Conservation (phyloP, 192 early-diverging fungal species). For the Podochytrium sp. region DNA sequence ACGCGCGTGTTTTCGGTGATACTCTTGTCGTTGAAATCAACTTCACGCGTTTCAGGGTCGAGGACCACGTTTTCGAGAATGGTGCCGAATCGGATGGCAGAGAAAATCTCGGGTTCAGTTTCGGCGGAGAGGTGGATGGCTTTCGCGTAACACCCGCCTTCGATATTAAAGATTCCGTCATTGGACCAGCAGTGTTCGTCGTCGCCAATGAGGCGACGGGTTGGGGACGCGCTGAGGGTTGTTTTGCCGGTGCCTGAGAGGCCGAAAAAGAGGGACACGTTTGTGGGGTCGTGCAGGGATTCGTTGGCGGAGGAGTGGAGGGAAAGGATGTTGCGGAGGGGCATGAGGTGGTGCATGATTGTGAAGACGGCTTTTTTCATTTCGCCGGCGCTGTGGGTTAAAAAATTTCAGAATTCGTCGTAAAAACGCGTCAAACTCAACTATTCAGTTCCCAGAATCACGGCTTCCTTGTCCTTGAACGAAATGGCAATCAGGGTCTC, state of each 20-base stretch:
- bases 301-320: conserved; percentile 91
- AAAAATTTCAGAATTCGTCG: background rate
- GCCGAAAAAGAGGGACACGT: conserved; percentile 87
- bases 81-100: conserved; percentile 85
- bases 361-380: conserved; percentile 69
- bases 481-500: conserved; percentile 82
- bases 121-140: conserved; percentile 87
- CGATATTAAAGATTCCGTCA: conserved; percentile 92
- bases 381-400: conserved; percentile 22
- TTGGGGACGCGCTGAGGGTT: conserved; percentile 86
- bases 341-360: conserved; percentile 97
- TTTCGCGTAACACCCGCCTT: conserved; percentile 97
- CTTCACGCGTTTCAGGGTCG: conserved; percentile 64
- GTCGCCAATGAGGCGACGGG: conserved; percentile 86
- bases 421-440: background rate
- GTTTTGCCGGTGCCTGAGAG: conserved; percentile 95
- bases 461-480: conserved; percentile 86
- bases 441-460: conserved; percentile 93
- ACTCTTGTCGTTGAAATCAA: conserved; percentile 77
- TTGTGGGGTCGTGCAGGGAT: conserved; percentile 45
- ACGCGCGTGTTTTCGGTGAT: conserved; percentile 89
- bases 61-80: conserved; percentile 88
- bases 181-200: conserved; percentile 97
- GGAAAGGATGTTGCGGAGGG: conserved; percentile 77
- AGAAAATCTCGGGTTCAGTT: conserved; percentile 96